Evolutionary conservation across 345 rosid genomes (phyloP).

Genomic region (Moringa oleifera): DNA sequence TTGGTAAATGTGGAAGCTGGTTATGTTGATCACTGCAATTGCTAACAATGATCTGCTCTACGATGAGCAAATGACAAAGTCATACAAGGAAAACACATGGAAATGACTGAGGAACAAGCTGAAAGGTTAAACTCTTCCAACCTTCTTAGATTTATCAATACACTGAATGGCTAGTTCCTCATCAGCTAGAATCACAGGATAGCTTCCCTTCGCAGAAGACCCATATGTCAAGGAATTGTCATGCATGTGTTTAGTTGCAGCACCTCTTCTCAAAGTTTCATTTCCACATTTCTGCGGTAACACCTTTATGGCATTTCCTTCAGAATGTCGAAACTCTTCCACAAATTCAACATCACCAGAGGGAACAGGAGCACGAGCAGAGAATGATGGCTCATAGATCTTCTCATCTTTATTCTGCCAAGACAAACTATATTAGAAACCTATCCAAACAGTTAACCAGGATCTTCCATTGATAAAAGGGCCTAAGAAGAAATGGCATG

Average conservation of each 20-base stretch:
- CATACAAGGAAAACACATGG: slow-evolving; percentile 10
- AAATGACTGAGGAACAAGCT: slow-evolving; percentile 3
- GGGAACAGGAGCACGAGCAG: slow-evolving; percentile 15
- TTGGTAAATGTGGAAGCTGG: slow-evolving; percentile 12
- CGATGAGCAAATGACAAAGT: slow-evolving; percentile 6
- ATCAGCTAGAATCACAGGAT: slow-evolving; percentile 17
- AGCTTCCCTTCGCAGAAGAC: slow-evolving; percentile 19
- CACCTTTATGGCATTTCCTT: slow-evolving; percentile 5
- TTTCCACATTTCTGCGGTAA: slow-evolving; percentile 14
- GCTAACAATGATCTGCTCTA: slow-evolving; percentile 10
- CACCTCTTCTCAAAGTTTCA: slow-evolving; percentile 14
- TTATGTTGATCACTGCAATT: slow-evolving; percentile 6
- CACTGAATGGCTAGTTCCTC: slow-evolving; percentile 14
- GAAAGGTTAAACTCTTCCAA: slow-evolving; percentile 17
- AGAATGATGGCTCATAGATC: slow-evolving; percentile 2
- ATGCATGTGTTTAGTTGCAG: slow-evolving; percentile 4
- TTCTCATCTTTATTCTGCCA: slow-evolving; percentile 18
- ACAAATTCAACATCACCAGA: background rate
- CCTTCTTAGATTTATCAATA: slow-evolving; percentile 24
- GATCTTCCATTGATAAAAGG: slow-evolving; percentile 9
- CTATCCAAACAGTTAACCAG: slow-evolving; percentile 5
- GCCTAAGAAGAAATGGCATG: too few relatives aligned
- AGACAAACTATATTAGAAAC: slow-evolving; percentile 3
- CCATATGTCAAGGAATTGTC: slow-evolving; percentile 6
- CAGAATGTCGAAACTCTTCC: background rate